These are phyloP conservation scores for Pythium folliculosum DNA, from an alignment of 352 stramenopile genomes.

Conservation along the genomic window DNA sequence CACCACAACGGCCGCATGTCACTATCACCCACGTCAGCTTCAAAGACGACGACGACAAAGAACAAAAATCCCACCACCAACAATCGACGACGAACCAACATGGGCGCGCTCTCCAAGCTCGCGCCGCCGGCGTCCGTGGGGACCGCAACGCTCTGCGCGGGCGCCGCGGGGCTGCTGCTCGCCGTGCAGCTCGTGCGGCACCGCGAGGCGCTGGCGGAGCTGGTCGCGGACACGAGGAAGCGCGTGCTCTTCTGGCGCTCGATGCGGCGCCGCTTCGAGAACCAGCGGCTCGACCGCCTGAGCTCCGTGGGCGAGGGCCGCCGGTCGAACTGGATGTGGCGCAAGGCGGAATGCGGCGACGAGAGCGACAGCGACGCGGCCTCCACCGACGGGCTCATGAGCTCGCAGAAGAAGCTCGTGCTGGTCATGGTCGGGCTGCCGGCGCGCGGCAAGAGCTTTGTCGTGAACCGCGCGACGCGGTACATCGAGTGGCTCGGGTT, in stretches of 20 bases:
- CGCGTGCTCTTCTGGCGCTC: slow-evolving; percentile 66
- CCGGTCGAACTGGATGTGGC: slow-evolving; percentile 83
- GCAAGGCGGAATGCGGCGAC: slow-evolving; percentile 29
- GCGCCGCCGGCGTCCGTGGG: background rate
- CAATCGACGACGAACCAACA: background rate
- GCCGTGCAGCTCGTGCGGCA: slow-evolving; percentile 53
- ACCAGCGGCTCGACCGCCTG: slow-evolving; percentile 69
- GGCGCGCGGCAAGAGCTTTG: slow-evolving; percentile 95
- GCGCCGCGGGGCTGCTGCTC: slow-evolving; percentile 28
- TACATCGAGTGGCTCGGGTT: slow-evolving; percentile 94
- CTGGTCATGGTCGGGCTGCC: slow-evolving; percentile 94
- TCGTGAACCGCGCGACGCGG: slow-evolving; percentile 91
- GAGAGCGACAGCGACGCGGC: slow-evolving; percentile 16
- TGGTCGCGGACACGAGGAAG: slow-evolving; percentile 47
- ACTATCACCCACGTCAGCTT: slow-evolving; percentile 11
- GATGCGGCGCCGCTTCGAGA: slow-evolving; percentile 77
- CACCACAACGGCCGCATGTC: slow-evolving; percentile 6
- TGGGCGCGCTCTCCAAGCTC: slow-evolving; percentile 27
- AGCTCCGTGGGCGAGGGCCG: slow-evolving; percentile 63
- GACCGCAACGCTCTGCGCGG: slow-evolving; percentile 20
- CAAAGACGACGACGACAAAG: background rate
- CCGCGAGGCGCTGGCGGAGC: slow-evolving; percentile 48
- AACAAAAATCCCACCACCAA: background rate
- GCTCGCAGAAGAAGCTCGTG: slow-evolving; percentile 87
- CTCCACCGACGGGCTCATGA: slow-evolving; percentile 60